These are phyloP conservation scores for Globisporangium parvum DNA, from an alignment of 352 stramenopile species.

Conservation along the genomic window DNA sequence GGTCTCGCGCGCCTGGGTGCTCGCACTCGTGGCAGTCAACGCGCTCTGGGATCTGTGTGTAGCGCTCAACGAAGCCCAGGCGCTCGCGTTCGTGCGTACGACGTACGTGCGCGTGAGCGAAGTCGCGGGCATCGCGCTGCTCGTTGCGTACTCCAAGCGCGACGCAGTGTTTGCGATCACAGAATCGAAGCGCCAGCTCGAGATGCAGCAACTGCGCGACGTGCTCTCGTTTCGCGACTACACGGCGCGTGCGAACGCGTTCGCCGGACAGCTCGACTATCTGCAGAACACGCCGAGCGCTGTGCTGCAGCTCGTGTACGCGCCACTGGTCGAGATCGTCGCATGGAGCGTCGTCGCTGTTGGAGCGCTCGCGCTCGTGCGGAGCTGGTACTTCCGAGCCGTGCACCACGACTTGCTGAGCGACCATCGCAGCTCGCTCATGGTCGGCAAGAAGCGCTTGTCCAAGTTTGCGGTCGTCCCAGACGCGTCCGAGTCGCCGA, in stretches of 20 bases:
- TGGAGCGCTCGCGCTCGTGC: conserved; percentile 14
- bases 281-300: conserved; percentile 11
- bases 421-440: conserved; percentile 9
- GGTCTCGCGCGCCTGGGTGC: conserved; percentile 26
- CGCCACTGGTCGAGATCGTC: conserved; percentile 12
- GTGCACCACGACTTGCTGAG: conserved; percentile 9
- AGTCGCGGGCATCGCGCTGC: conserved; percentile 20
- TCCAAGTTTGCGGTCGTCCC: conserved; percentile 16
- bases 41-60: conserved; percentile 29
- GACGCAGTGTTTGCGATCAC: conserved; percentile 13
- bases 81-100: conserved; percentile 17
- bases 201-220: conserved; percentile 20
- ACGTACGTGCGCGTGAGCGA: conserved; percentile 31
- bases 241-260: conserved; percentile 23
- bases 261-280: conserved; percentile 14
- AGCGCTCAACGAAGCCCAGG: conserved; percentile 17
- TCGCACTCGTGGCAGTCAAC: conserved; percentile 33
- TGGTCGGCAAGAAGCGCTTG: not conserved
- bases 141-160: conserved; percentile 6
- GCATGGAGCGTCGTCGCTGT: conserved; percentile 16
- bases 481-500: conserved; percentile 8
- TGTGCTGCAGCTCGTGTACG: conserved; percentile 17
- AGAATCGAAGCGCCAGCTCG: conserved; percentile 9
- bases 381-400: conserved; percentile 15
- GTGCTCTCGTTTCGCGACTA: conserved; percentile 14